phyloP scores from a whole-genome alignment of 2,329 filamentous ascomycete genomes.

The Furcasterigmium furcatum region DNA sequence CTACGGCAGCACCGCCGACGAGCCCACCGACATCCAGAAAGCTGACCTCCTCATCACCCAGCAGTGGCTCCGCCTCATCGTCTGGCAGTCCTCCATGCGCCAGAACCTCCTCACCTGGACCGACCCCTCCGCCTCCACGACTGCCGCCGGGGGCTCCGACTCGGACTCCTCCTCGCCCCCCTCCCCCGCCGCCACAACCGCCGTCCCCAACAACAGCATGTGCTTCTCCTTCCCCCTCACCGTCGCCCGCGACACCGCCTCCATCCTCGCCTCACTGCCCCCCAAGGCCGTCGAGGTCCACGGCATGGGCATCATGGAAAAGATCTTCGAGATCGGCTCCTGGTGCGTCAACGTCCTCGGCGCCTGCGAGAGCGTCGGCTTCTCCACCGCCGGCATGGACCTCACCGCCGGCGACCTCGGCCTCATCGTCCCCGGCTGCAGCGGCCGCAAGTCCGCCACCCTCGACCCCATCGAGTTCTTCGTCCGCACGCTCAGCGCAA shows the following conservation, averaged over 20 bases:
- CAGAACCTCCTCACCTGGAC: conserved; percentile 59
- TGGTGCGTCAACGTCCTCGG: conserved; percentile 41
- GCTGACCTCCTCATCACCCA: conserved; percentile 68
- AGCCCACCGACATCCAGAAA: conserved; percentile 60
- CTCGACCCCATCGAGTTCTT: conserved; percentile 41
- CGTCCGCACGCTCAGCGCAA: conserved; percentile 37
- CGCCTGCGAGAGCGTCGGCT: conserved; percentile 24
- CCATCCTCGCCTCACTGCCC: conserved; percentile 35
- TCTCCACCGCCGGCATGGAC: conserved; percentile 22
- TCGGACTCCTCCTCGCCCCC: conserved; percentile 1
- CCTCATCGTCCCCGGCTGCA: conserved; percentile 17
- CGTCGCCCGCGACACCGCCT: conserved; percentile 56
- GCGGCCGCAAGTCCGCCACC: conserved; percentile 24
- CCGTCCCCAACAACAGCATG: conserved; percentile 55
- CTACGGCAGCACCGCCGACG: conserved; percentile 32
- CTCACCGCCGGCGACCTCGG: conserved; percentile 25
- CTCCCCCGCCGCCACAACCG: conserved; percentile 37
- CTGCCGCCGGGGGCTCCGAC: conserved; percentile 1
- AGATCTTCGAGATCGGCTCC: conserved; percentile 44
- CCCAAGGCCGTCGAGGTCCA: conserved; percentile 40
- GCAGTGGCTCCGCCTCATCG: conserved; percentile 67
- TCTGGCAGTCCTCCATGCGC: conserved; percentile 70
- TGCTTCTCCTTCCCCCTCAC: conserved; percentile 59
- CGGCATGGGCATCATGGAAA: conserved; percentile 46
- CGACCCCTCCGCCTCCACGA: conserved; percentile 9